A percentile compares a stretch with the other conserved stretches of the same genome.
phyloP scores from a whole-genome alignment of 495 filamentous ascomycete species.

The Xylaria grammica region DNA sequence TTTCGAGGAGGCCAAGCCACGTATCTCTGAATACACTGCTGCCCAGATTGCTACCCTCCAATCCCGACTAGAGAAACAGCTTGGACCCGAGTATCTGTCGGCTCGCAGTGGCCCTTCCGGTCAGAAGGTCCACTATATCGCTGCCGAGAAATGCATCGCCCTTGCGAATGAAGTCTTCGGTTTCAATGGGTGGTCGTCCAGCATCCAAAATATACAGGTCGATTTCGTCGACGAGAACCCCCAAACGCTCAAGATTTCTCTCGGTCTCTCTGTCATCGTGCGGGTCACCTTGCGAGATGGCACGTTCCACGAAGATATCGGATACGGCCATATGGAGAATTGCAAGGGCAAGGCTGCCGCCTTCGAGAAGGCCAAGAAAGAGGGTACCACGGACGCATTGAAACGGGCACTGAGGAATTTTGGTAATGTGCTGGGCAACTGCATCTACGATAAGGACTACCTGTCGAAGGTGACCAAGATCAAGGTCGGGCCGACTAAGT shows the following conservation, averaged over 20 bases:
- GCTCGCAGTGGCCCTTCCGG: constrained; percentile 78
- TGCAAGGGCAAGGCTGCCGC: constrained; percentile 91
- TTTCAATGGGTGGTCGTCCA: constrained; percentile 97
- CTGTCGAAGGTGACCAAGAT: constrained; percentile 81
- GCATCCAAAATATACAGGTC: constrained; percentile 85
- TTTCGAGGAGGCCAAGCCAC: constrained; percentile 71
- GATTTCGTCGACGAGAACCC: constrained; percentile 77
- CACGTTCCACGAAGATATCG: constrained; percentile 94
- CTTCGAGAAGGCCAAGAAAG: constrained; percentile 98
- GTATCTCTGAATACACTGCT: constrained; percentile 82
- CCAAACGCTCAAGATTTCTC: constrained; percentile 67
- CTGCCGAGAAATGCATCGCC: constrained; percentile 91
- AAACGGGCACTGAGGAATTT: constrained; percentile 91
- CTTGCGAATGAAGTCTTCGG: constrained; percentile 98
- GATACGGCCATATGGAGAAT: constrained; percentile 95
- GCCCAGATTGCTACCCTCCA: constrained; percentile 88
- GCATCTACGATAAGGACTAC: constrained; percentile 96
- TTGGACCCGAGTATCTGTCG: constrained; percentile 97
- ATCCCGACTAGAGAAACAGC: constrained; percentile 82
- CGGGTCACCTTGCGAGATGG: constrained; percentile 89
- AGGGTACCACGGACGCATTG: constrained; percentile 91
- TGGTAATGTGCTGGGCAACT: constrained; percentile 95
- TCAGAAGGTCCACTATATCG: constrained; percentile 86
- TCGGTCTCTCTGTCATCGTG: constrained; percentile 87
- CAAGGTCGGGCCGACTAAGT: constrained; percentile 70